Evolutionary conservation across 441 rosid species (phyloP).

Genomic region (Aquilaria agallochum): DNA sequence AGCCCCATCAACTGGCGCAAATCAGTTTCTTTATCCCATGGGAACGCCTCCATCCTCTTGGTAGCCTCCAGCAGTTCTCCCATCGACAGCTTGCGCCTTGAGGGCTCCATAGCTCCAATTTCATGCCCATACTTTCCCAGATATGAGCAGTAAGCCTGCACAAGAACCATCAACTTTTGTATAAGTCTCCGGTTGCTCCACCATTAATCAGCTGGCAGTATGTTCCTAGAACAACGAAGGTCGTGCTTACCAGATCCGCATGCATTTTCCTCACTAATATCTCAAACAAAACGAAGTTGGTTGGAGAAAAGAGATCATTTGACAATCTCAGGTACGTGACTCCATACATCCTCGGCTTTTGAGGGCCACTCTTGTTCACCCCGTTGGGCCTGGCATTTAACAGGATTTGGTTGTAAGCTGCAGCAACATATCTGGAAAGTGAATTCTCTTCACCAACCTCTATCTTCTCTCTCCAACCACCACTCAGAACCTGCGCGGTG

Average conservation of each 20-base stretch:
- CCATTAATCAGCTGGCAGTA: neutral
- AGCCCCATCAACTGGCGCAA: slow-evolving; percentile 43
- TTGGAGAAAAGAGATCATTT: slow-evolving; percentile 30
- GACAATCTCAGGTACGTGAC: slow-evolving; percentile 65
- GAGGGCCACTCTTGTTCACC: slow-evolving; percentile 38
- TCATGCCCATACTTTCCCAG: slow-evolving; percentile 44
- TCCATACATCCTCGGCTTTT: slow-evolving; percentile 57
- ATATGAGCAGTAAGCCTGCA: slow-evolving; percentile 64
- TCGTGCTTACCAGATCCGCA: slow-evolving; percentile 58
- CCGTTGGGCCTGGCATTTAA: slow-evolving; percentile 84
- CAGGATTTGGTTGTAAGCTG: slow-evolving; percentile 70
- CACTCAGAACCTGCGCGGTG: slow-evolving; percentile 53
- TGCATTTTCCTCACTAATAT: slow-evolving; percentile 75
- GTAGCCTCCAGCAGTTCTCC: slow-evolving; percentile 59
- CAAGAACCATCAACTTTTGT: slow-evolving; percentile 8
- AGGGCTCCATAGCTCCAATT: slow-evolving; percentile 41
- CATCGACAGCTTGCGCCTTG: slow-evolving; percentile 36
- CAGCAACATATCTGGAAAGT: slow-evolving; percentile 57
- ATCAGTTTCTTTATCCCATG: slow-evolving; percentile 66
- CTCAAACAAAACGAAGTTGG: slow-evolving; percentile 57
- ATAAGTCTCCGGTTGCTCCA: neutral
- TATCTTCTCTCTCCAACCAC: slow-evolving; percentile 61
- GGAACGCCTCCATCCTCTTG: slow-evolving; percentile 41
- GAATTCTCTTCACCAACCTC: slow-evolving; percentile 89
- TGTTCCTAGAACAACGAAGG: neutral